Base-by-base conservation (phyloP, 164 flowering plant species). In the Akebia trifoliata region DNA sequence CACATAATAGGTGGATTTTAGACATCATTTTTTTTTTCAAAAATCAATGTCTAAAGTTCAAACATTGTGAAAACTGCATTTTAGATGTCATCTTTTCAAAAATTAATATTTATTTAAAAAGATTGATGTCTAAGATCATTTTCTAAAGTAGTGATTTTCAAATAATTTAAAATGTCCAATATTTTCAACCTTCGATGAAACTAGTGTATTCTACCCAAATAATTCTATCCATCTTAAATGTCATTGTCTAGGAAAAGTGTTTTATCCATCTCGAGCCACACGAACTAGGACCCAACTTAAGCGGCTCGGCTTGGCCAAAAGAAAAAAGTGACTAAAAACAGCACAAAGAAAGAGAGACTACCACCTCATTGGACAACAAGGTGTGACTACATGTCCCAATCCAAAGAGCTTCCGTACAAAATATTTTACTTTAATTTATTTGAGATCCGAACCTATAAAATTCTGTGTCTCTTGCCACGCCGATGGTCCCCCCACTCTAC, bases 381-480 rank as follows among this genome's bases (percentile, higher is more conserved):
- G 43, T 9, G 29, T 17, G 44, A 15, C 25, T 39, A 42, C 10
- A 39, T 39, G 59, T 55, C 60, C 29, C 28, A 56, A 56, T 43
- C 60, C 37, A 42, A 8, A 26, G 40, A 28, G 31, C 35, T 18
- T 55, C 59, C 59, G 48, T 39, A 55, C 32, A 32, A 1, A 5
- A 4, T n/a, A 53, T 4, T 11, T 17, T 18, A 14, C 4, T 20
- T 5, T 8, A 55, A 29, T 40, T 39, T 28, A 39, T 3, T 55
- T 40, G 59, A 34, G 59, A 55, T 55, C 48, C 18, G 34, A 40
- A n/a, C 48, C 59, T 49, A 49, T 6, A 49, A 49, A 49, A 18
- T 25, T 30, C 32, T 21, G 26, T 11, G 1, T 8, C 10, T 39
- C 21, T 29, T 20, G 2, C 57, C 45, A 22, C 44, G 21, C 44